Evolutionary conservation across 768 basidiomycete species (phyloP), one percentile per base, ranked within the genome.

Genomic region (Inosperma sp.): DNA sequence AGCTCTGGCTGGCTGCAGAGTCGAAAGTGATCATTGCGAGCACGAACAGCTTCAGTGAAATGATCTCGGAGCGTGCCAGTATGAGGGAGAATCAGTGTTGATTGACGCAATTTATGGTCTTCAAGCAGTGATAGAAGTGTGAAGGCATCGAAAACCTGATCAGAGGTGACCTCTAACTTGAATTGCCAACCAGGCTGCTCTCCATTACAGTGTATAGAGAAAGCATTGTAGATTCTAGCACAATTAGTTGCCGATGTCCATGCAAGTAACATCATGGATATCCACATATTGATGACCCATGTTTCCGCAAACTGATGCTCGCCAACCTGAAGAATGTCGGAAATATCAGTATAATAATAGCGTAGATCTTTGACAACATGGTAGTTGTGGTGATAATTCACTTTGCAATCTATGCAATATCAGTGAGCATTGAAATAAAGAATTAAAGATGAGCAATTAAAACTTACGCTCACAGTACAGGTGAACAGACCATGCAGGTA

Each of bases 91-190:
- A 48, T 22, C 0, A 70, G 59, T 3, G 22, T 17, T 7, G 26
- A 21, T 2, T 43, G 37, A 1, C 45, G 53, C 2, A 35, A 52
- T 3, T 57, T 4, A 23, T 54, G 40, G 46, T 67, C 61, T n/a
- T 67, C 56, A 5, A 70, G 60, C 3, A 68, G 60, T 3, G 62
- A 56, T 7, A 57, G 31, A 7, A 63, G 54, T 12, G 63, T 44
- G 41, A 68, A 68, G 0, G 51, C 59, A 51, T 68, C 61, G 60
- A 64, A 70, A n/a, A 70, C 60, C n/a, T 68, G 62, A 8, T 65
- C 56, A 4, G 62, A 55, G 1, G 25, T 40, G 25, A 41, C 56
- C n/a, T 30, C 50, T 25, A 26, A 31, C 8, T 48, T 56, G 27
- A 67, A 60, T 14, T 54, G 42, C 62, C 62, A 66, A 4, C 33